Conservation (phyloP, 352 stramenopile species). For the Pythium aphanidermatum region DNA sequence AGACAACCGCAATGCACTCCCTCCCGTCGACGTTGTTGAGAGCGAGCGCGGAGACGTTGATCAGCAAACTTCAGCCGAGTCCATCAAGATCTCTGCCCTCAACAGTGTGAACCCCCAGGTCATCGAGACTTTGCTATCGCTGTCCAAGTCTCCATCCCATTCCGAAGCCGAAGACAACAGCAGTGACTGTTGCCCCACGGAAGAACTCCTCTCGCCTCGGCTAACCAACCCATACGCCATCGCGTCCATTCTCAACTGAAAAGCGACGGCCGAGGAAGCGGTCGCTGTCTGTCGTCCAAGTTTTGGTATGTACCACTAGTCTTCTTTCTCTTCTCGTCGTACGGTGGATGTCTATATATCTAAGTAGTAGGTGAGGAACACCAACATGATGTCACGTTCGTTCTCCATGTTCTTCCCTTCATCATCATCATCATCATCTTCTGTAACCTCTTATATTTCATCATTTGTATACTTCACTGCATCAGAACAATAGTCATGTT, state of each 20-base stretch:
- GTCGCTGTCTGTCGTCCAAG: too few relatives aligned
- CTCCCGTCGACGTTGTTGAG: slow-evolving; percentile 13
- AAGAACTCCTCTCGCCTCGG: slow-evolving; percentile 13
- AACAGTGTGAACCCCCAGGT: slow-evolving; percentile 30
- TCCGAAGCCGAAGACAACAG: slow-evolving; percentile 11
- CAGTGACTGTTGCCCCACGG: slow-evolving; percentile 6
- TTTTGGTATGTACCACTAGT: too few relatives aligned
- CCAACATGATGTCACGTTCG: too few relatives aligned
- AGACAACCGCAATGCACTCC: slow-evolving; percentile 18
- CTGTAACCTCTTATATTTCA: too few relatives aligned
- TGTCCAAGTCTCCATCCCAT: slow-evolving; percentile 31
- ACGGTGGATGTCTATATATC: too few relatives aligned
- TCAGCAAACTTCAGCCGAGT: neutral
- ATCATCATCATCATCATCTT: too few relatives aligned
- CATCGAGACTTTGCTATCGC: slow-evolving; percentile 60
- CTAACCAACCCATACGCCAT: slow-evolving; percentile 20
- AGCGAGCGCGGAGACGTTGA: slow-evolving; percentile 8
- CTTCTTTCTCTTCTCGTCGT: too few relatives aligned
- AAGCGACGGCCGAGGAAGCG: too few relatives aligned
- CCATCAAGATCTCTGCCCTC: slow-evolving; percentile 6
- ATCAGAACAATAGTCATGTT: too few relatives aligned
- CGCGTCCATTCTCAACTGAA: slow-evolving; percentile 21
- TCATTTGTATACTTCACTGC: too few relatives aligned
- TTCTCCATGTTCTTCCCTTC: too few relatives aligned
- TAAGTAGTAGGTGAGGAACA: too few relatives aligned